Percentiles rank a stretch among this genome's conserved stretches.
Conservation (phyloP, 306 rosid species). For the Vigna hirtella region DNA sequence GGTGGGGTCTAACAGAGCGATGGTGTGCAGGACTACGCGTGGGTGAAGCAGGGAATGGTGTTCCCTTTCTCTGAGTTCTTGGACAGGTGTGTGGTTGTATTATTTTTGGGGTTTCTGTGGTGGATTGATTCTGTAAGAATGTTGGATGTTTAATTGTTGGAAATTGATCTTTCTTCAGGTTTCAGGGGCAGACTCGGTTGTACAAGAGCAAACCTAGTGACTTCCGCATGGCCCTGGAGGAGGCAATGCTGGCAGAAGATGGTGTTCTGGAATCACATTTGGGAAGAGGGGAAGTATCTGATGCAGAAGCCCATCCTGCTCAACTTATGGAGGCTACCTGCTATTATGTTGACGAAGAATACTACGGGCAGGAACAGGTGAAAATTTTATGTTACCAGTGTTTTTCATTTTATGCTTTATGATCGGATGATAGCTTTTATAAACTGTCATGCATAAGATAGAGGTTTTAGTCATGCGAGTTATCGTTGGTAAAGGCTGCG, state of each 20-base stretch:
- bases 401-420: slow-evolving; percentile 32
- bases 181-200: slow-evolving; percentile 89
- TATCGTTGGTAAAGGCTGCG: neutral
- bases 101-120: neutral
- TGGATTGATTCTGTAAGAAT: slow-evolving; percentile 23
- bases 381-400: slow-evolving; percentile 6
- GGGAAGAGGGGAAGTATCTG: slow-evolving; percentile 50
- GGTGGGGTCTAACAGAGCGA: slow-evolving; percentile 35
- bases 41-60: slow-evolving; percentile 97
- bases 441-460: slow-evolving; percentile 23
- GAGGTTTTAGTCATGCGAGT: slow-evolving; percentile 32
- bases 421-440: slow-evolving; percentile 25
- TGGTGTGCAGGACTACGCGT: slow-evolving; percentile 83
- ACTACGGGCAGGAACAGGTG: slow-evolving; percentile 58
- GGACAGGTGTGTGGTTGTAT: slow-evolving; percentile 67
- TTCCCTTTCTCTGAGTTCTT: slow-evolving; percentile 78
- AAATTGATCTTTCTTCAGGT: slow-evolving; percentile 58
- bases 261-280: slow-evolving; percentile 62
- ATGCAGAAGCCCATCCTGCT: slow-evolving; percentile 47
- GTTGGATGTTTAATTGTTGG: slow-evolving; percentile 11
- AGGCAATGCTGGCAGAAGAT: slow-evolving; percentile 85
- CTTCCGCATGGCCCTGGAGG: slow-evolving; percentile 90
- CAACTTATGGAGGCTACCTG: slow-evolving; percentile 51
- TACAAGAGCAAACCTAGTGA: slow-evolving; percentile 89
- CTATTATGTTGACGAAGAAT: slow-evolving; percentile 59